A percentile compares a stretch with the other conserved stretches of the same genome.
Evolutionary conservation across 1,284 basidiomycete species (phyloP).

Genomic region (Porodaedalea pini): DNA sequence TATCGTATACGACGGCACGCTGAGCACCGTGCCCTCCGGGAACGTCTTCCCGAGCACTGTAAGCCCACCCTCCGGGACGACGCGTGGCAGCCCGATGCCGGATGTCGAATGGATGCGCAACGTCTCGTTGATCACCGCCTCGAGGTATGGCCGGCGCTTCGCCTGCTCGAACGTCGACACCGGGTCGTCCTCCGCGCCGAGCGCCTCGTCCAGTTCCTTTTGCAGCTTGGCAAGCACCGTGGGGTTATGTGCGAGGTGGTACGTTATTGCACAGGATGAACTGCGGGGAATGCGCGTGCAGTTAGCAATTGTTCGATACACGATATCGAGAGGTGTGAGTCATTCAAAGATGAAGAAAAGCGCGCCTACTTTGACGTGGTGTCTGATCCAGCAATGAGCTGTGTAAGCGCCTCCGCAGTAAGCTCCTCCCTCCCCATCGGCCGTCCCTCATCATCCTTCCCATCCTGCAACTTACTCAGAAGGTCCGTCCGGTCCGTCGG

Average conservation of each 20-base stretch:
- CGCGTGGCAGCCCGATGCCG: constrained; percentile 77
- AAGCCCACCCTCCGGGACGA: constrained; percentile 68
- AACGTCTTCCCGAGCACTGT: constrained; percentile 58
- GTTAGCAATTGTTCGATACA: too few species aligned
- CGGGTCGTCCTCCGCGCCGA: constrained; percentile 55
- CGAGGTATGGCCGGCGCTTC: constrained; percentile 71
- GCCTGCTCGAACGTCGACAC: constrained; percentile 57
- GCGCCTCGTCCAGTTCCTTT: constrained; percentile 74
- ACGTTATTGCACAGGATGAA: constrained; percentile 83
- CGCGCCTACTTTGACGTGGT: constrained; percentile 34
- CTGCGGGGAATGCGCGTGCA: constrained; percentile 44
- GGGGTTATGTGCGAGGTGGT: constrained; percentile 72
- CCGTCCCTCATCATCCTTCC: constrained; percentile 43
- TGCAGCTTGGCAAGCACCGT: constrained; percentile 69
- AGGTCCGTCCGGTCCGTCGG: constrained; percentile 15
- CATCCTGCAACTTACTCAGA: constrained; percentile 27
- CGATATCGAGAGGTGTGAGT: too few species aligned
- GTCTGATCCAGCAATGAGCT: constrained; percentile 44
- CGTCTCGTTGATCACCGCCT: constrained; percentile 81
- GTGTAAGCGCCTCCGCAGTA: constrained; percentile 48
- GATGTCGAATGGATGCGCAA: constrained; percentile 81
- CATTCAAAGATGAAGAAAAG: too few species aligned
- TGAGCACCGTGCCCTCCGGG: constrained; percentile 65
- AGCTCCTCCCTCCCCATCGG: constrained; percentile 46
- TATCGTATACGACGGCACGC: constrained; percentile 75